Evolutionary conservation across 2,329 filamentous ascomycete species (phyloP).

Genomic region (Arthrobotrys conoides): DNA sequence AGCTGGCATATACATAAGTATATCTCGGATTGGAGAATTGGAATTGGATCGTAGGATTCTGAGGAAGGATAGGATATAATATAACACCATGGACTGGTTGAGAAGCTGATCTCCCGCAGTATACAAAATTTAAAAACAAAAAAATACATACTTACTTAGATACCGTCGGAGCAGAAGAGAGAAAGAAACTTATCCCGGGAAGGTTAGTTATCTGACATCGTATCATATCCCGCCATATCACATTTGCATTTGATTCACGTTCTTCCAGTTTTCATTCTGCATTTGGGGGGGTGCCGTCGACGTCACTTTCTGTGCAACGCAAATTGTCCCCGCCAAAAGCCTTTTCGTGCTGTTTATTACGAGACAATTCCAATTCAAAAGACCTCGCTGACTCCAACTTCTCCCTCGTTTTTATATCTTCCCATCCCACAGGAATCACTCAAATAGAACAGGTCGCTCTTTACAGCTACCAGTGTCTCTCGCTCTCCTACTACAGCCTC

Average conservation of each 20-base stretch:
- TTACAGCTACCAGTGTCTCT: background rate
- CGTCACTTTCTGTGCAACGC: conserved; percentile 56
- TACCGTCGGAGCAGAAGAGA: no score
- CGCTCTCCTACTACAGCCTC: conserved; percentile 21
- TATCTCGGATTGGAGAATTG: conserved; percentile 15
- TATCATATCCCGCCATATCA: conserved; percentile 22
- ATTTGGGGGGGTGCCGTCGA: conserved; percentile 26
- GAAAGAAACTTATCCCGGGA: background rate
- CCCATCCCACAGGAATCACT: background rate
- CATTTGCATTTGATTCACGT: background rate
- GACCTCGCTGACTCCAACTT: conserved; percentile 7
- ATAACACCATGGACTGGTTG: background rate
- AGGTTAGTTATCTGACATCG: conserved; percentile 9
- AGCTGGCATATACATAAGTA: conserved; percentile 20
- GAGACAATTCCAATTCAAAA: no score
- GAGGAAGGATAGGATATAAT: background rate
- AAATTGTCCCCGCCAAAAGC: conserved; percentile 36
- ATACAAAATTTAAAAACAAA: no score
- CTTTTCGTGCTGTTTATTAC: no score
- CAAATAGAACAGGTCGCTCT: conserved; percentile 1
- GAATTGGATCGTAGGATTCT: conserved; percentile 2
- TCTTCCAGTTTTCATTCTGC: background rate
- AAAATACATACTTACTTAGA: no score
- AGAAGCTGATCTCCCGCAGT: no score
- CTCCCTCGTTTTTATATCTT: conserved; percentile 8